These are phyloP conservation scores for Hypoxylon sp. DNA, from an alignment of 2,329 filamentous ascomycete species.

Conservation along the genomic window DNA sequence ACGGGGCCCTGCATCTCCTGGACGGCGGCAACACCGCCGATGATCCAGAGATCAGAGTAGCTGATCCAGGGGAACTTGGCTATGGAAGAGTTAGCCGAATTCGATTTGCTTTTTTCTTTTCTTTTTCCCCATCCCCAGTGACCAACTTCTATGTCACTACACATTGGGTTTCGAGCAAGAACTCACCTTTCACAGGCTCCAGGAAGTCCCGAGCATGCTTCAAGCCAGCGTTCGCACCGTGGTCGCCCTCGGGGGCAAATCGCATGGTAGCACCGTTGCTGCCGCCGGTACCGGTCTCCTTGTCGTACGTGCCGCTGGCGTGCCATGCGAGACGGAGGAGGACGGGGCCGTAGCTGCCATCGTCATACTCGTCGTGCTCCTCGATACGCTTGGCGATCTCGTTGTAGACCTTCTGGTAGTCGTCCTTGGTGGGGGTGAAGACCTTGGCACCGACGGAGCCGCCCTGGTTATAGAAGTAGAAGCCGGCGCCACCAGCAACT, in stretches of 20 bases:
- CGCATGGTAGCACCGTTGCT: conserved; percentile 98
- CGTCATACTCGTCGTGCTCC: conserved; percentile 94
- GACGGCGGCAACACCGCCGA: conserved; percentile 82
- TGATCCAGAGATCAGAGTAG: conserved; percentile 97
- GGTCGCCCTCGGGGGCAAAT: conserved; percentile 85
- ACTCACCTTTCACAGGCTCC: conserved; percentile 83
- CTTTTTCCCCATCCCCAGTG: no score
- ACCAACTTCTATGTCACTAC: neutral
- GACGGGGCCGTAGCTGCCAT: conserved; percentile 94
- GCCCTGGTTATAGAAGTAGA: conserved; percentile 69
- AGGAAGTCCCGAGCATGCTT: conserved; percentile 89
- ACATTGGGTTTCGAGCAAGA: neutral
- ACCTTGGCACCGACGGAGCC: conserved; percentile 59
- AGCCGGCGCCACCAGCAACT: conserved; percentile 69
- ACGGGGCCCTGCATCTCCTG: conserved; percentile 94
- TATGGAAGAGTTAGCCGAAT: conserved; percentile 43
- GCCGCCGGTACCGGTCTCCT: conserved; percentile 85
- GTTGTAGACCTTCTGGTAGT: conserved; percentile 97
- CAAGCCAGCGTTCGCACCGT: conserved; percentile 94
- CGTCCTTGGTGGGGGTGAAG: conserved; percentile 78
- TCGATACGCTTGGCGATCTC: conserved; percentile 80
- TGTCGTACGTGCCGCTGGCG: conserved; percentile 90
- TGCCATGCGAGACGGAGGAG: conserved; percentile 94
- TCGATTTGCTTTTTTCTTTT: neutral
- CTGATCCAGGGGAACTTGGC: conserved; percentile 92